Conservation (phyloP, 2,329 filamentous ascomycete genomes). For the Karstenula rhodostoma region DNA sequence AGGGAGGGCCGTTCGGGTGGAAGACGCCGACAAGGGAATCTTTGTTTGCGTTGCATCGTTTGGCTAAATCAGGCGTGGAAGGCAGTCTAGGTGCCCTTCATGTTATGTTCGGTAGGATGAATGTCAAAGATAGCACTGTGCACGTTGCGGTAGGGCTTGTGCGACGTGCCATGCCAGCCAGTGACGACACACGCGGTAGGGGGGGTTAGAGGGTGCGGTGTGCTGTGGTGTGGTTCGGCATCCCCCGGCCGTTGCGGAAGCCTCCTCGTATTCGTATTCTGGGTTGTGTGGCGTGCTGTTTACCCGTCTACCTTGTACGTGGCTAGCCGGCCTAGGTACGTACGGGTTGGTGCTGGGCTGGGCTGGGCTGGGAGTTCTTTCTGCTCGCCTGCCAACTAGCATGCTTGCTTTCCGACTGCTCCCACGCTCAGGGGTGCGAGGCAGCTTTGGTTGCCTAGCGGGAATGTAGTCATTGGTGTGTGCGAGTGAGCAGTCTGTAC, state of each 20-base stretch:
- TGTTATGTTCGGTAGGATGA: background rate
- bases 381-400: background rate
- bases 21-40: too few relatives aligned
- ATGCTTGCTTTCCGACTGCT: background rate
- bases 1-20: too few relatives aligned
- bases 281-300: background rate
- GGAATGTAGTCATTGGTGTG: background rate
- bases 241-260: background rate
- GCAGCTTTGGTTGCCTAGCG: background rate
- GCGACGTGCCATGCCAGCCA: background rate
- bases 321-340: background rate
- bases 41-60: too few relatives aligned
- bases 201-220: too few relatives aligned
- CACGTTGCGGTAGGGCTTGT: slow-evolving; percentile 1
- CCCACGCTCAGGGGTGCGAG: background rate
- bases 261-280: background rate
- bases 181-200: background rate
- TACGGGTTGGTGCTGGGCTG: too few relatives aligned
- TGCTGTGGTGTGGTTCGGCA: background rate
- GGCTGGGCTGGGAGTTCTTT: too few relatives aligned
- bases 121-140: background rate
- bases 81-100: too few relatives aligned
- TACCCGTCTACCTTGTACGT: background rate
- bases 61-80: too few relatives aligned
- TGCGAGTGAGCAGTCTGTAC: background rate